Conservation (phyloP, 1,139 yeast species). For the Kodamaea arcana region DNA sequence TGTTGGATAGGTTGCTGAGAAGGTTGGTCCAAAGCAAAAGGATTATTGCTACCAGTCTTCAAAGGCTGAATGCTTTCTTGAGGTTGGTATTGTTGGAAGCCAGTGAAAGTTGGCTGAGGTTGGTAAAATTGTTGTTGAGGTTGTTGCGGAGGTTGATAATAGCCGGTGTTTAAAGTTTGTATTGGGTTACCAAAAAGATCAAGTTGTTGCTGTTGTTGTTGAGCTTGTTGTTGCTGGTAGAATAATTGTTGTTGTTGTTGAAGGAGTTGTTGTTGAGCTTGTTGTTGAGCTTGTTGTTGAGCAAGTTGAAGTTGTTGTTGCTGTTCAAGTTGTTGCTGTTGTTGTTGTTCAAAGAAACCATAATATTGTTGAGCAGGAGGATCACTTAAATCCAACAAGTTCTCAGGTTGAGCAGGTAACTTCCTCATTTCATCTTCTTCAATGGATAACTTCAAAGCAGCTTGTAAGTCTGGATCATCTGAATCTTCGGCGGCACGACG, state of each 20-base stretch:
- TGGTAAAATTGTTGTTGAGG: constrained; percentile 29
- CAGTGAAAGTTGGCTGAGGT: constrained; percentile 19
- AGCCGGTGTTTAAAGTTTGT: constrained; percentile 52
- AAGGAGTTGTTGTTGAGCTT: constrained; percentile 11
- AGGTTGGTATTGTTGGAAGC: constrained; percentile 26
- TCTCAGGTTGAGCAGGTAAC: constrained; percentile 36
- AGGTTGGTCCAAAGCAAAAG: constrained; percentile 59
- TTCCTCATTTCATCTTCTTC: constrained; percentile 85
- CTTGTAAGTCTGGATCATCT: constrained; percentile 68
- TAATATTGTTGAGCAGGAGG: constrained; percentile 23
- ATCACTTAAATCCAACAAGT: constrained; percentile 55
- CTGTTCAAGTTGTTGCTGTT: constrained; percentile 27
- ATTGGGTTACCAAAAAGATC: constrained; percentile 84
- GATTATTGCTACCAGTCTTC: constrained; percentile 84
- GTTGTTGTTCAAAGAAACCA: constrained; percentile 24
- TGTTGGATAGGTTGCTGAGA: constrained; percentile 19
- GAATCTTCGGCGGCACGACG: constrained; percentile 31
- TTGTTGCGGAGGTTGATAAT: constrained; percentile 26
- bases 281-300: constrained; percentile 33
- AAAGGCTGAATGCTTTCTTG: constrained; percentile 50
- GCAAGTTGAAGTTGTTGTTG: constrained; percentile 23
- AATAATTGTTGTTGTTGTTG: constrained; percentile 22
- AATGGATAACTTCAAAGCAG: constrained; percentile 77
- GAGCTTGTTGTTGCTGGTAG: constrained; percentile 22
- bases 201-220: constrained; percentile 29